Evolutionary conservation across 345 rosid genomes (phyloP).

Genomic region (Excoecaria agallocha): DNA sequence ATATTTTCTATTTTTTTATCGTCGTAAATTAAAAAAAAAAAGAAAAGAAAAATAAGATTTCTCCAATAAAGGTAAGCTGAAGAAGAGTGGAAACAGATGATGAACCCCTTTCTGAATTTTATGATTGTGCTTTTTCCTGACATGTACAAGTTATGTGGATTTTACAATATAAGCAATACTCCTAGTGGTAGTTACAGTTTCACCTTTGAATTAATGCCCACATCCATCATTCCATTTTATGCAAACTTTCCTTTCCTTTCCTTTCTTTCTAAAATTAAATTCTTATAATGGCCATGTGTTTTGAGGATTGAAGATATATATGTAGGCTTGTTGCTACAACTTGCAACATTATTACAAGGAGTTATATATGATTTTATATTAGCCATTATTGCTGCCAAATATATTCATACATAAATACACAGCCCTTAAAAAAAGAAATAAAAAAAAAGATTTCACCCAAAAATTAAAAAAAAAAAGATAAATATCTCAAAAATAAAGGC

Average conservation of each 20-base stretch:
- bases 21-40: too few species aligned
- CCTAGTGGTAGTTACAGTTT: background rate
- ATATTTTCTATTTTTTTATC: too few species aligned
- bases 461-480: background rate
- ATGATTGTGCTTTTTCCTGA: conserved; percentile 5
- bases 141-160: background rate
- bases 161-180: background rate
- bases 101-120: background rate
- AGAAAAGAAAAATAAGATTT: too few species aligned
- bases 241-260: too few species aligned
- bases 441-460: background rate
- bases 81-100: too few species aligned
- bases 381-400: background rate
- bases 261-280: too few species aligned
- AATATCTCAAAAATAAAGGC: background rate
- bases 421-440: background rate
- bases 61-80: background rate
- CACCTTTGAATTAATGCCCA: background rate
- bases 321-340: background rate
- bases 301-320: background rate
- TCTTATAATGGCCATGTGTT: too few species aligned
- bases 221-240: too few species aligned
- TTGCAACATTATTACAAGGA: background rate
- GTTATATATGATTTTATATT: background rate
- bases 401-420: background rate